phyloP scores from a whole-genome alignment of 345 rosid genomes.

The Dipteronia dyeriana region DNA sequence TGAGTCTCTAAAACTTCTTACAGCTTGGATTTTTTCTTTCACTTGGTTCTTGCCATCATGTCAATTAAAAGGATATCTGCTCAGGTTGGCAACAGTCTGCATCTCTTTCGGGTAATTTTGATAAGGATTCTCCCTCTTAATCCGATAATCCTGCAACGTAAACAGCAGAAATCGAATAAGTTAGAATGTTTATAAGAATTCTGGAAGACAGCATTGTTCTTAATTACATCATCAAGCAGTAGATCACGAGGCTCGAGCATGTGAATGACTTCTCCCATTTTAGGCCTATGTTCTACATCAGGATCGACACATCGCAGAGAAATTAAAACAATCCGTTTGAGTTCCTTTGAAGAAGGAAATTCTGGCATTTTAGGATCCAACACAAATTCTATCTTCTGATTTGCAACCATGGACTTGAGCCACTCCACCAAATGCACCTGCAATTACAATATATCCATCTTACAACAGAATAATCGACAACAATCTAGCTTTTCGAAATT shows the following conservation, averaged over 20 bases:
- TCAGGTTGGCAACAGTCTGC: conserved; percentile 5
- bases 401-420: conserved; percentile 67
- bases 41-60: conserved; percentile 10
- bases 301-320: conserved; percentile 73
- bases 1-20: neutral
- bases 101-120: conserved; percentile 16
- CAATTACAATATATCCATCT: conserved; percentile 7
- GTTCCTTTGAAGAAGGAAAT: conserved; percentile 55
- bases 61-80: neutral
- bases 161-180: neutral
- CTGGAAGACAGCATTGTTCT: neutral
- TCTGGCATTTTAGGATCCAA: conserved; percentile 63
- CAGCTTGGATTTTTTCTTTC: neutral
- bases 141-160: conserved; percentile 32
- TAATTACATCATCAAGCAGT: conserved; percentile 49
- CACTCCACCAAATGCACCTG: conserved; percentile 62
- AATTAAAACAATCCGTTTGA: conserved; percentile 60
- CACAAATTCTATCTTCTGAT: conserved; percentile 42
- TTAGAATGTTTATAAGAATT: neutral
- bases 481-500: neutral
- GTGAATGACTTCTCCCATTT: conserved; percentile 69
- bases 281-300: conserved; percentile 58
- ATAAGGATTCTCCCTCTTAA: conserved; percentile 25
- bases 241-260: conserved; percentile 79
- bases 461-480: neutral